Evolutionary conservation across 371 early-diverging fungal genomes (phyloP), one percentile per base, ranked within the genome.

Genomic region (Mortierella sp.): DNA sequence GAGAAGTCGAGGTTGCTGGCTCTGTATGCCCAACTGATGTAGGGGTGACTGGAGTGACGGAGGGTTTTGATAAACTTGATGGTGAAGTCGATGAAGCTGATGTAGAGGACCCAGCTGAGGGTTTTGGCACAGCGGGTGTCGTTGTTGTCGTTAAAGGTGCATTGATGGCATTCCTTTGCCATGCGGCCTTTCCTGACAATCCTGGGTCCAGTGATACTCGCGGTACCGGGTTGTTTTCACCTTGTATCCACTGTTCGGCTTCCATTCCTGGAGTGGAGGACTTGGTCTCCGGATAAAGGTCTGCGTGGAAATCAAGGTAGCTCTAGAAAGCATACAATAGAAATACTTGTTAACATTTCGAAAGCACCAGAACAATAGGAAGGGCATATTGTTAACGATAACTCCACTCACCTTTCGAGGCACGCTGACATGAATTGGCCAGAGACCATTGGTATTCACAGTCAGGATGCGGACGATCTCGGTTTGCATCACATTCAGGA

Each of bases 221-320:
- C 0, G 82, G 80, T n/a, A 90, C 85, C 2, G 43, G 53, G 0
- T 53, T 81, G 42, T 80, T 87, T 53, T 84, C 83, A 2, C 89
- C 85, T 1, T 67, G 72, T 19, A 89, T 52, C 93, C 93, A 94
- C 45, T 86, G 85, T 3, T 63, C 71, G 6, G 82, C 82, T 0
- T 84, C 68, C 42, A 90, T 61, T 2, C 86, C 83, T 3, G 91
- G 82, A 2, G 66, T 72, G 12, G 70, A 64, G 7, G 87, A 87
- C 19, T 82, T 82, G 10, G 94, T 92, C 18, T 93, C 90, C 18
- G 94, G 94, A 61, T 89, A 95, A 9, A 95, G 69, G 41, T 93
- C 93, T 14, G 82, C 72, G 57, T 93, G 92, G 62, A 93, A 94
- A 53, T 94, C 95, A 13, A 90, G 78, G 58, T 91, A 88, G 38